Conservation (phyloP, 768 basidiomycete species). For the Termitomyces sp. region DNA sequence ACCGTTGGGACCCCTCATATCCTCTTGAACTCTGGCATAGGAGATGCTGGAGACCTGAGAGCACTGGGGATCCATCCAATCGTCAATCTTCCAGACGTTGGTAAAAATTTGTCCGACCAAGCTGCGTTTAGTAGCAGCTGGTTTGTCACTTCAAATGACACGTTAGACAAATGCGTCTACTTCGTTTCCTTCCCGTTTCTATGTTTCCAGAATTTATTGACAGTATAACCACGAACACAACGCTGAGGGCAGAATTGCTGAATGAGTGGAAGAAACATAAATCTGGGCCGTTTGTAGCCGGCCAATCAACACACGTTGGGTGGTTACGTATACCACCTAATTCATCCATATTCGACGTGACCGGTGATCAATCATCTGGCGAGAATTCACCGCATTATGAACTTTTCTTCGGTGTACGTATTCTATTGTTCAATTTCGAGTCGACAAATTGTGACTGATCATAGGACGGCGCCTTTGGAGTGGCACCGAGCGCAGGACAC, state of each 20-base stretch:
- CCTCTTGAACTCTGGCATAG: constrained; percentile 29
- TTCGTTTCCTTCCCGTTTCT: background rate
- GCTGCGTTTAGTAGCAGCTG: constrained; percentile 16
- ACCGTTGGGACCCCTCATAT: constrained; percentile 27
- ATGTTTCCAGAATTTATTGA: background rate
- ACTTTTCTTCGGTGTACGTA: background rate
- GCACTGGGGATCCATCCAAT: constrained; percentile 18
- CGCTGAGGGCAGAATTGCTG: constrained; percentile 12
- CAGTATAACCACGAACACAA: constrained; percentile 6
- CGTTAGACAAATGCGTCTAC: constrained; percentile 10
- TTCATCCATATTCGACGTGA: constrained; percentile 10
- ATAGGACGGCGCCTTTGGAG: background rate
- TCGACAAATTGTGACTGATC: background rate
- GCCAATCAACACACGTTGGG: constrained; percentile 14
- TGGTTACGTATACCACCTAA: constrained; percentile 17
- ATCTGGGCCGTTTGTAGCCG: constrained; percentile 18
- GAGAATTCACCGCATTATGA: constrained; percentile 14
- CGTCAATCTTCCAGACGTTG: constrained; percentile 22
- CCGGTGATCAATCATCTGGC: constrained; percentile 22
- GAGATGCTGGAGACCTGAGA: constrained; percentile 15
- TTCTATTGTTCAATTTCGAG: background rate
- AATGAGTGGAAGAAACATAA: constrained; percentile 13
- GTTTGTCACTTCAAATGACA: constrained; percentile 22
- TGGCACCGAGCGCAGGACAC: background rate
- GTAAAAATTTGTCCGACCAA: constrained; percentile 25